A percentile compares a stretch with the other conserved stretches of the same genome.
These are phyloP conservation scores for Quercus berberidifolia DNA, from an alignment of 306 rosid genomes.

Conservation along the genomic window DNA sequence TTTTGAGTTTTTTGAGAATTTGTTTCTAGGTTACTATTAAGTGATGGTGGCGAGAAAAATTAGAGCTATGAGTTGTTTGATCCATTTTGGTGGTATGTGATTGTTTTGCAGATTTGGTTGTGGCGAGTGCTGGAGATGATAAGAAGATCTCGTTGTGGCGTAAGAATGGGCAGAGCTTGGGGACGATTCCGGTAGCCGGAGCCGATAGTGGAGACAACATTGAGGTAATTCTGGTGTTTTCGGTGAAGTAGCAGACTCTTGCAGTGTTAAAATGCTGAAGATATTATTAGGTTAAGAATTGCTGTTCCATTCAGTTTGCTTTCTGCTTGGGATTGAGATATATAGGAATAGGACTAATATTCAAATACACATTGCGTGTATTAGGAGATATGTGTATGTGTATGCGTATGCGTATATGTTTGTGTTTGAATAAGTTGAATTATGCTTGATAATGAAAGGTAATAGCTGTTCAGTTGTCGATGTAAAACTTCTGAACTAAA, in stretches of 20 bases:
- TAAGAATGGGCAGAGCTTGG: conserved; percentile 91
- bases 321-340: too few relatives aligned
- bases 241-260: neutral
- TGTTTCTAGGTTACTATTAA: neutral
- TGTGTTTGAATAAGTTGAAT: neutral
- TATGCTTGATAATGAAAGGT: neutral
- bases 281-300: neutral
- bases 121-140: conserved; percentile 98
- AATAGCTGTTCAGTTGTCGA: neutral
- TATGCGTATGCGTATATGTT: neutral
- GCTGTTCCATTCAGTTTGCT: neutral
- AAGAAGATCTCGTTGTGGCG: conserved; percentile 89
- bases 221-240: conserved; percentile 45
- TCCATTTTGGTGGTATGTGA: conserved; percentile 21
- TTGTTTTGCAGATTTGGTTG: conserved; percentile 69
- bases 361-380: neutral
- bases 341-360: neutral
- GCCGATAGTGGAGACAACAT: conserved; percentile 71
- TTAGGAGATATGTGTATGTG: neutral
- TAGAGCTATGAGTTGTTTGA: neutral
- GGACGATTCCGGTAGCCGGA: conserved; percentile 87
- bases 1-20: neutral
- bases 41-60: neutral
- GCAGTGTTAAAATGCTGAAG: neutral
- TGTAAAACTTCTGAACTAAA: neutral